Base-by-base conservation (phyloP, 768 basidiomycete species). In the Dioszegia hungarica region DNA sequence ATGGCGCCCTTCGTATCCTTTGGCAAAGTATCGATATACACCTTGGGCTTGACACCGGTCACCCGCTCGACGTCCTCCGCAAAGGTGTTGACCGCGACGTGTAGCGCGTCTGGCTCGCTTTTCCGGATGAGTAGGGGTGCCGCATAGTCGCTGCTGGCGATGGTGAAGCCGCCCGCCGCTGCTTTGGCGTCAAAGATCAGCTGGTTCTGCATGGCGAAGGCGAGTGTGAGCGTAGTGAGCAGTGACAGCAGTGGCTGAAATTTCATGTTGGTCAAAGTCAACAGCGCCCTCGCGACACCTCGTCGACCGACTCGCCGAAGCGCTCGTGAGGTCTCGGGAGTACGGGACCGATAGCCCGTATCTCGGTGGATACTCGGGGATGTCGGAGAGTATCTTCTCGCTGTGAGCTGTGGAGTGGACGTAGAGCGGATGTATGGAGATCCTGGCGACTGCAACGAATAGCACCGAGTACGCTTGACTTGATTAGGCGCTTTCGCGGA, bases 61-160 rank as follows among this genome's bases (percentile, higher is more conserved):
- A 87, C 85, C 38, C 79, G 77, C 53, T 82, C 70, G 28, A 88
- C 82, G 68, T 88, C 86, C 17, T 78, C 68, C 2, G 79, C 82
- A 64, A 88, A 86, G 64, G 84, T 82, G 5, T 78, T 62, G 5
- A 83, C 84, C 1, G 83, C 84, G 31, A 67, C 48, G 41, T 66
- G 71, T 10, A 69, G 52, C 1, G 71, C 68, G 22, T 48, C 37
- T 20, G 64, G 46, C 24, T 65, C 63, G 14, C 57, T 39, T 5
- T 66, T 61, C 9, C 55, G 52, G 27, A 65, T 34, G 2, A 67
- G 31, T 12, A 73, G 15, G 0, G 67, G 59, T 17, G 43, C 31
- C 25, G 39, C 53, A 5, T 45, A 24, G 14, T 38, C 31, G 17
- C 8, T 25, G 1, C 22, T 6, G n/a, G 37, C 49, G 11, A 50